Conservation (phyloP, 805 yeast species). For the Schwanniomyces pseudopolymorphus region DNA sequence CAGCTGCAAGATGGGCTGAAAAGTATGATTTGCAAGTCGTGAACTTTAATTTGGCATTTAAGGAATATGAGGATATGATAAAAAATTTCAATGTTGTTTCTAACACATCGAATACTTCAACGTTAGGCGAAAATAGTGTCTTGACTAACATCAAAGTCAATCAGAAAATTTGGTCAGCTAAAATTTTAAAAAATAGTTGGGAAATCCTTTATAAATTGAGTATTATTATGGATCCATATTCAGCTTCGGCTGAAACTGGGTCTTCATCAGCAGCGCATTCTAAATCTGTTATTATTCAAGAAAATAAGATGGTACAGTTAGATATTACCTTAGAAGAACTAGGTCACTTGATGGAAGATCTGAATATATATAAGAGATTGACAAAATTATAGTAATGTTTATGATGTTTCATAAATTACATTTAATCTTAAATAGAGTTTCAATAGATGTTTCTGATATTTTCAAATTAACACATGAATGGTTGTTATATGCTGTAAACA, state of each 20-base stretch:
- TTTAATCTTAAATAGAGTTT: neutral
- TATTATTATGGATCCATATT: slow-evolving; percentile 48
- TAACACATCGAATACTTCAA: slow-evolving; percentile 21
- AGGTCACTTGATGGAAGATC: slow-evolving; percentile 26
- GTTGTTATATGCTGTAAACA: no score
- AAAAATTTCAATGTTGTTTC: slow-evolving; percentile 40
- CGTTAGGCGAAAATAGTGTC: slow-evolving; percentile 37
- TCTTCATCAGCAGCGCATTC: slow-evolving; percentile 24
- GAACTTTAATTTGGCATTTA: slow-evolving; percentile 74
- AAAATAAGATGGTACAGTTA: slow-evolving; percentile 49
- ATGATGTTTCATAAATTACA: neutral
- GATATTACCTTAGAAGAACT: slow-evolving; percentile 55
- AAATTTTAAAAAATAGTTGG: slow-evolving; percentile 70
- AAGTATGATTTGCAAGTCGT: slow-evolving; percentile 58
- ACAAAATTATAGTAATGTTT: slow-evolving; percentile 16
- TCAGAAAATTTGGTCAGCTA: slow-evolving; percentile 58
- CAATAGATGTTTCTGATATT: no score
- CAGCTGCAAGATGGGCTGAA: slow-evolving; percentile 69
- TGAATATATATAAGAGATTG: slow-evolving; percentile 18
- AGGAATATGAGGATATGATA: slow-evolving; percentile 66
- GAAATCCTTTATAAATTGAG: slow-evolving; percentile 60
- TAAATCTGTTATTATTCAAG: slow-evolving; percentile 36
- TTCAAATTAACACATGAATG: neutral
- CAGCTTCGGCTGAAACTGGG: slow-evolving; percentile 41
- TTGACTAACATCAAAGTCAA: slow-evolving; percentile 32